Conservation (phyloP, 495 filamentous ascomycete genomes). For the Entonaema liquescens region DNA sequence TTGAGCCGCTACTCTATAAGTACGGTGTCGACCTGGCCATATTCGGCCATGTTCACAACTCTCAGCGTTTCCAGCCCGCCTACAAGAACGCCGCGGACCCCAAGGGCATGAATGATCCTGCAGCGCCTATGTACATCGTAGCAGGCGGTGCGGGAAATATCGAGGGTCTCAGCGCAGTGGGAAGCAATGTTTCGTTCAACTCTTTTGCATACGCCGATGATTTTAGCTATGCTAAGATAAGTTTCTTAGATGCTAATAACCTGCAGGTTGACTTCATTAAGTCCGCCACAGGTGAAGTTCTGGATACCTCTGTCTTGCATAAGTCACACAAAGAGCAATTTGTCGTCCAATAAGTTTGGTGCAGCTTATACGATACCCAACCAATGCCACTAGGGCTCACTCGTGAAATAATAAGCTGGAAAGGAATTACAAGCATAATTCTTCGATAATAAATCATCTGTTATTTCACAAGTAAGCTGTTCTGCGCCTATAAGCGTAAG, state of each 20-base stretch:
- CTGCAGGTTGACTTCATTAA: constrained; percentile 53
- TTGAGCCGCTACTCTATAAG: constrained; percentile 65
- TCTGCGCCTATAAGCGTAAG: too few species aligned
- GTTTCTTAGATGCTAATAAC: constrained; percentile 44
- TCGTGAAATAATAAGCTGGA: too few species aligned
- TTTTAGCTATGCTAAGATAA: constrained; percentile 61
- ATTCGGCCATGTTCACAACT: constrained; percentile 70
- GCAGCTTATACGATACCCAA: background rate
- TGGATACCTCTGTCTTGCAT: constrained; percentile 62
- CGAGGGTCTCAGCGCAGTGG: constrained; percentile 52
- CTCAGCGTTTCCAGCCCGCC: constrained; percentile 54
- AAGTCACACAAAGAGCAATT: constrained; percentile 61
- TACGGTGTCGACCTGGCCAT: constrained; percentile 70
- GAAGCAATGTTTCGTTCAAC: constrained; percentile 54
- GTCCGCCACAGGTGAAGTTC: constrained; percentile 58
- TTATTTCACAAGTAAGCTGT: too few species aligned
- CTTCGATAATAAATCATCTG: too few species aligned
- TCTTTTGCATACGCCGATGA: constrained; percentile 66
- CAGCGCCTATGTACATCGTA: constrained; percentile 66
- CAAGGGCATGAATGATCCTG: constrained; percentile 61
- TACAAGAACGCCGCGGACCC: constrained; percentile 54
- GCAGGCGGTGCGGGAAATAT: constrained; percentile 55
- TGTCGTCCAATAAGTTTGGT: constrained; percentile 53
- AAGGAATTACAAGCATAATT: too few species aligned
- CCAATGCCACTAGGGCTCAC: too few species aligned